Evolutionary conservation across 306 rosid species (phyloP).

Genomic region (Boehmeria nivea): DNA sequence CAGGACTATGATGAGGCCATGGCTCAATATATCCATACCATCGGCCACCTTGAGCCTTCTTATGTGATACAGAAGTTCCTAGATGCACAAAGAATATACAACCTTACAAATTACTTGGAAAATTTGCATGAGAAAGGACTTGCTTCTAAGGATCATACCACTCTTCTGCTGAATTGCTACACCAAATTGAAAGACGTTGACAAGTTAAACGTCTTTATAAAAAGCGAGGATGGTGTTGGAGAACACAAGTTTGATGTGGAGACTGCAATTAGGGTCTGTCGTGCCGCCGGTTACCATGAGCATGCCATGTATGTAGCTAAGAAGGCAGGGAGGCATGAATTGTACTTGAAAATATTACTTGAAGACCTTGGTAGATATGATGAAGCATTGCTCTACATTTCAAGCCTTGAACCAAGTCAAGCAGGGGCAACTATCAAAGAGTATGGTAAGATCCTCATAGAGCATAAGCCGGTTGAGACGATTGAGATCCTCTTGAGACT

Average conservation of each 20-base stretch:
- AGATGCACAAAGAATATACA: conserved; percentile 96
- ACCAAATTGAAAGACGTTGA: conserved; percentile 96
- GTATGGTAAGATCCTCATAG: conserved; percentile 92
- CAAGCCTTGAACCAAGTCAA: conserved; percentile 88
- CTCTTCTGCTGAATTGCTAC: conserved; percentile 87
- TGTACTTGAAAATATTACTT: conserved; percentile 95
- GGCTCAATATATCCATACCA: conserved; percentile 88
- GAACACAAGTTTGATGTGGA: conserved; percentile 93
- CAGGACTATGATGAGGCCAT: conserved; percentile 97
- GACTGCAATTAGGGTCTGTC: conserved; percentile 95
- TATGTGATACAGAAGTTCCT: conserved; percentile 94
- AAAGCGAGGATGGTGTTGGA: conserved; percentile 75
- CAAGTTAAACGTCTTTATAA: conserved; percentile 75
- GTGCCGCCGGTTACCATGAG: conserved; percentile 97
- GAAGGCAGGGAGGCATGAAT: conserved; percentile 89
- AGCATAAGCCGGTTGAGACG: conserved; percentile 90
- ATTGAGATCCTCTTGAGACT: conserved; percentile 82
- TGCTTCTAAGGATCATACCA: conserved; percentile 97
- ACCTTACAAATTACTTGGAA: conserved; percentile 95
- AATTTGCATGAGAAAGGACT: conserved; percentile 95
- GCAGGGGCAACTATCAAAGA: conserved; percentile 92
- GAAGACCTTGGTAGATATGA: conserved; percentile 98
- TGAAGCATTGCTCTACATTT: conserved; percentile 83
- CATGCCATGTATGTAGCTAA: conserved; percentile 99
- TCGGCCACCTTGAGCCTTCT: conserved; percentile 98